A percentile compares a stretch with the other conserved stretches of the same genome.
Evolutionary conservation across 1,284 basidiomycete genomes (phyloP).

Genomic region (Puccinia polysora): DNA sequence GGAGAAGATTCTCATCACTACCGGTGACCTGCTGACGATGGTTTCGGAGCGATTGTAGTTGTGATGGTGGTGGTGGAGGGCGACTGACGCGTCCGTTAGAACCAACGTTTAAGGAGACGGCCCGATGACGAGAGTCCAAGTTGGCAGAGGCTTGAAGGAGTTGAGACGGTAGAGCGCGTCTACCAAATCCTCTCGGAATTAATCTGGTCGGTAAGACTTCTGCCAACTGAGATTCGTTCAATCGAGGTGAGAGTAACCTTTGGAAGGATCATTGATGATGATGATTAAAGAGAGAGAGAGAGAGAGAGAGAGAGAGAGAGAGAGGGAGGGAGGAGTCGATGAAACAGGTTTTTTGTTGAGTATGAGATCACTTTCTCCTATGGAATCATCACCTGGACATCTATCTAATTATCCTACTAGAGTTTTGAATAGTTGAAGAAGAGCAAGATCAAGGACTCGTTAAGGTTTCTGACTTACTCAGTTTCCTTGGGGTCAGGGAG

Average conservation of each 20-base stretch:
- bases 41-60: slow-evolving; percentile 4
- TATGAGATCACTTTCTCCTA: no score
- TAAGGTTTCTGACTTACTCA: not conserved
- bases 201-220: not conserved
- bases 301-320: not conserved
- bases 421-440: not conserved
- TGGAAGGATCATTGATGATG: not conserved
- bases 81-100: slow-evolving; percentile 14
- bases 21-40: not conserved
- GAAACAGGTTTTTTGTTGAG: no score
- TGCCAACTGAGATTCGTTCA: not conserved
- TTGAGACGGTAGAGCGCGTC: not conserved
- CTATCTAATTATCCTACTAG: no score
- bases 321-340: no score
- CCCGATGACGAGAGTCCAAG: not conserved
- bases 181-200: slow-evolving; percentile 9
- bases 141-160: not conserved
- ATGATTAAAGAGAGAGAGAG: not conserved
- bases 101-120: slow-evolving; percentile 4
- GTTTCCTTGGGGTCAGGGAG: slow-evolving; percentile 3
- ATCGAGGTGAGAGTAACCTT: not conserved
- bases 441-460: not conserved
- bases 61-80: not conserved
- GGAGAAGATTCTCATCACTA: not conserved
- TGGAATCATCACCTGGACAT: no score